Evolutionary conservation across 805 yeast genomes (phyloP), one percentile per base, ranked within the genome.

Genomic region (Candida xiaguanensis): DNA sequence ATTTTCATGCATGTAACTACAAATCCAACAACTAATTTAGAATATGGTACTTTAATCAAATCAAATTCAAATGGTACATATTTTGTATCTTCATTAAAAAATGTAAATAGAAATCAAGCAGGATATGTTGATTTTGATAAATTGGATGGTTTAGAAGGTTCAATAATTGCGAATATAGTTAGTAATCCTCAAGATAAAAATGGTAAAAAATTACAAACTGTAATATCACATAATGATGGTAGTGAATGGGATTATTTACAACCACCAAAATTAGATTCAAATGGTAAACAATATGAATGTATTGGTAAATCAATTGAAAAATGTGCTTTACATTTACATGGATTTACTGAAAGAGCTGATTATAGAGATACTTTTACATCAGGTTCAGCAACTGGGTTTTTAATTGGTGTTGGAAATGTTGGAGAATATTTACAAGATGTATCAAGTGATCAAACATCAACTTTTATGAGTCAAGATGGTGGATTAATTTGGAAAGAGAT

Each of bases 331-430:
- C 84, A 91, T 55, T 60, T 91, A 34, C 97, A 89, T 56, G 95
- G 98, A 0, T 90, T 75, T 58, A 90, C 97, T 1, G 97, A 91
- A 58, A 72, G 96, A 47, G 63, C 64, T 2, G 97, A 90, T 57
- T 73, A 75, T 40, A 75, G 96, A 51, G 97, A 91, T 54, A 82
- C 95, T 0, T 86, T 69, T 49, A 84, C 95, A 0, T 89, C 98
- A 0, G 80, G 86, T 0, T 82, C 96, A 8, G 98, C 98, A 0
- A 72, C 83, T 14, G 99, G 99, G 1, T 63, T 89, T 63, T 63
- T 91, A 74, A 69, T 93, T 48, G 97, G 85, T n/a, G 78, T 85
- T n/a, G 99, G 99, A 22, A 89, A 85, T 55, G 96, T 88, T 36
- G 98, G 97, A 5, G 75, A 71, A 20, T 44, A 50, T 7, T 63